Evolutionary conservation across 1,284 basidiomycete species (phyloP).

Genomic region (Ceratobasidium sp.): DNA sequence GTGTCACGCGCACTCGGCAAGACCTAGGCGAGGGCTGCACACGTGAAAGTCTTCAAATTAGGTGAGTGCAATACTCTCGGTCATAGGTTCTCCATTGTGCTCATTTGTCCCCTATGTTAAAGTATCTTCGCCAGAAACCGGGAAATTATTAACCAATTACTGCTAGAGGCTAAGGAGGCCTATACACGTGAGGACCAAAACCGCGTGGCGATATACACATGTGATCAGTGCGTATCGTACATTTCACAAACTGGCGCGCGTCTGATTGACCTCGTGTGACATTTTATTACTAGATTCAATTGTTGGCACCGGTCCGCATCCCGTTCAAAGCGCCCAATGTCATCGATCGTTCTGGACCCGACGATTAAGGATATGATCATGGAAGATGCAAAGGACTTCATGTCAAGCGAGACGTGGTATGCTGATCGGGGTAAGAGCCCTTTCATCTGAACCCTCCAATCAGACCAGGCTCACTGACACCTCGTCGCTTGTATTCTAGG

Average conservation of each 20-base stretch:
- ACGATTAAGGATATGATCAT: slow-evolving; percentile 88
- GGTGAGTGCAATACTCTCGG: slow-evolving; percentile 48
- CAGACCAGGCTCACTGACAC: too few relatives aligned
- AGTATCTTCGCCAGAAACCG: slow-evolving; percentile 87
- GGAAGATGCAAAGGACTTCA: slow-evolving; percentile 82
- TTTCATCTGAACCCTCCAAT: too few relatives aligned
- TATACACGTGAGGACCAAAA: slow-evolving; percentile 68
- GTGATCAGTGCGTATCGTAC: slow-evolving; percentile 50
- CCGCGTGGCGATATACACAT: slow-evolving; percentile 69
- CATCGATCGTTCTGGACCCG: slow-evolving; percentile 81
- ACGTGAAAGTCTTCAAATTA: slow-evolving; percentile 51
- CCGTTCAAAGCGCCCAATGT: slow-evolving; percentile 76
- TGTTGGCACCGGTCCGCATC: slow-evolving; percentile 70
- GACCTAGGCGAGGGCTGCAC: slow-evolving; percentile 45
- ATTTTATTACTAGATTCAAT: slow-evolving; percentile 58
- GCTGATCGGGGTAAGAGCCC: slow-evolving; percentile 75
- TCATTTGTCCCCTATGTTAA: slow-evolving; percentile 18
- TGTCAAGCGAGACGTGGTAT: slow-evolving; percentile 63
- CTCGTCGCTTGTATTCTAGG: too few relatives aligned
- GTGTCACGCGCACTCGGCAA: slow-evolving; percentile 48
- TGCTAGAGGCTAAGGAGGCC: slow-evolving; percentile 68
- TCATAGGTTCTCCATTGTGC: background rate
- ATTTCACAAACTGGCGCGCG: slow-evolving; percentile 5
- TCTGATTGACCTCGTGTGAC: background rate
- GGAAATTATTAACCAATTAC: slow-evolving; percentile 63